Evolutionary conservation across 2,329 filamentous ascomycete genomes (phyloP).

Genomic region (Xylariales sp.): DNA sequence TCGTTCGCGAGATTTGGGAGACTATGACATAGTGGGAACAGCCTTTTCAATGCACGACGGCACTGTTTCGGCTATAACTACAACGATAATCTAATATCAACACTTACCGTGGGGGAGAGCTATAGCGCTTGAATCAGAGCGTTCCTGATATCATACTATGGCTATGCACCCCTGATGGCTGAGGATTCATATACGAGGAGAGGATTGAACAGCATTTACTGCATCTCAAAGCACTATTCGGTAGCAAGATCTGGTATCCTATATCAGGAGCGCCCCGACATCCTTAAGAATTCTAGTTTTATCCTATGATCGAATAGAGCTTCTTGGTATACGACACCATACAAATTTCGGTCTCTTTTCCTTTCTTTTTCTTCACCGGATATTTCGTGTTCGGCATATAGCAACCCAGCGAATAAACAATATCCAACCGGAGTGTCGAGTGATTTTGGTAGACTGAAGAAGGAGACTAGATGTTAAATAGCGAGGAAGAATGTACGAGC

Average conservation of each 20-base stretch:
- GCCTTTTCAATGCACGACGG: neutral
- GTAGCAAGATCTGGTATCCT: neutral
- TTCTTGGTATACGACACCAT: no score
- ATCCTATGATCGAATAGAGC: no score
- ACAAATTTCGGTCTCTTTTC: neutral
- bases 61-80: neutral
- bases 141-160: neutral
- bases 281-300: no score
- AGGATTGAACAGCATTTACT: neutral
- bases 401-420: no score
- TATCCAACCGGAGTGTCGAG: neutral
- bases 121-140: no score
- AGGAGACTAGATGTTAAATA: neutral
- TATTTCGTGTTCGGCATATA: neutral
- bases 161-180: neutral
- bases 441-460: no score
- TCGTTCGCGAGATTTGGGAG: neutral
- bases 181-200: neutral
- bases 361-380: neutral
- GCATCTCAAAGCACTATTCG: neutral
- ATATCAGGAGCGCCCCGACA: no score
- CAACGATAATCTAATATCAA: neutral
- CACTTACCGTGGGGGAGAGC: neutral
- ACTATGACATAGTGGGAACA: neutral
- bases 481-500: neutral